Evolutionary conservation across 2,329 filamentous ascomycete genomes (phyloP), one percentile per base, ranked within the genome.

Genomic region (Thermothelomyces thermophilus): DNA sequence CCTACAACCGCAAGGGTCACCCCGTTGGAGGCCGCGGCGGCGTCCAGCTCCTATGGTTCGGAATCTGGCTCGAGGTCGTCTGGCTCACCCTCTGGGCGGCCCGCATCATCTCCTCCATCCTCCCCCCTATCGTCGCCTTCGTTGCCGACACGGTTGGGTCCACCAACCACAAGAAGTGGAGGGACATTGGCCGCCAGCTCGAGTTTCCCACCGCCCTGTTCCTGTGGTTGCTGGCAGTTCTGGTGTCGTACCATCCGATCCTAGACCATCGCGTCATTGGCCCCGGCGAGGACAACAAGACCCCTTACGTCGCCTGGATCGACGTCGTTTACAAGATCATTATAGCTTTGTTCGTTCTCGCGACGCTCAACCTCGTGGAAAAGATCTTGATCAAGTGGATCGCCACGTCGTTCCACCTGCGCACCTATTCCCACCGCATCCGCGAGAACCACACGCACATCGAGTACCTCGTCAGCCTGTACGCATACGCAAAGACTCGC

Each of bases 351-450:
- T 90, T 97, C 59, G 84, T 94, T 13, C 79, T 87, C 54, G 79
- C 83, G 0, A 74, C 82, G 2, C 73, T 96, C 54, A 96, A 97
- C 67, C 85, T 93, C 53, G 74, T 85, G 46, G 90, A 96, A 67
- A 97, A 96, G 73, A 86, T 96, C 53, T 79, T 95, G 58, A 95
- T 96, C 48, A 90, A 96, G 63, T 84, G 95, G 69, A 95, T 97
- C 58, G 90, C 91, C 28, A 90, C 90, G 51, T 90, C 86, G 54
- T 97, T 97, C 68, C 91, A 97, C 65, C 74, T 87, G 51, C 80
- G 91, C 39, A 96, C 91, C 0, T 97, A 97, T 62, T 83, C 87
- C 20, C 88, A 91, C 59, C 77, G 91, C 14, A 96, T 96, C 60
- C 53, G 53, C 6, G 88, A 93, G 54, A 77, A 91, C 66, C 95